A percentile compares a stretch with the other conserved stretches of the same genome.
phyloP scores from a whole-genome alignment of 352 stramenopile species.

The Thraustochytrium sp. region DNA sequence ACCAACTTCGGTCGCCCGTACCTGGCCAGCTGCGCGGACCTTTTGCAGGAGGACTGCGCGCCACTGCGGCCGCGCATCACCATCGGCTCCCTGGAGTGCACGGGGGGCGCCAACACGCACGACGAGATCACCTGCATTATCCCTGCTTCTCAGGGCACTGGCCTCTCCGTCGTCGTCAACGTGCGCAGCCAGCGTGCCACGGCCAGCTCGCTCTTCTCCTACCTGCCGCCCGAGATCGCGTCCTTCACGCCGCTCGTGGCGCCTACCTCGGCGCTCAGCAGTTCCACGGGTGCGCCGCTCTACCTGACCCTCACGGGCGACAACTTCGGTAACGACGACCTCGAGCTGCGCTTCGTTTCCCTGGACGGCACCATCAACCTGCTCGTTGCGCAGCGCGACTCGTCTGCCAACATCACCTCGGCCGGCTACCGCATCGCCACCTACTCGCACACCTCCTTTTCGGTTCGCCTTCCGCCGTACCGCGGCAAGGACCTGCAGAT shows the following conservation, averaged over 20 bases:
- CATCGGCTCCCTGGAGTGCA: neutral
- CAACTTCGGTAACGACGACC: conserved; percentile 38
- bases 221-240: neutral
- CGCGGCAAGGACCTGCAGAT: conserved; percentile 40
- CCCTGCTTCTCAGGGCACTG: neutral
- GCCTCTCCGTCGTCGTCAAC: neutral
- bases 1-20: conserved; percentile 29
- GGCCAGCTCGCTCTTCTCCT: neutral
- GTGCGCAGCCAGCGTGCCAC: neutral
- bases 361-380: neutral
- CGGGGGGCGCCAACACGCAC: conserved; percentile 4
- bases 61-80: neutral
- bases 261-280: neutral
- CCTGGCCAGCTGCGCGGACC: neutral
- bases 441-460: conserved; percentile 11
- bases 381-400: neutral
- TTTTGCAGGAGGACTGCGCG: neutral
- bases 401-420: neutral
- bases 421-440: neutral
- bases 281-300: neutral
- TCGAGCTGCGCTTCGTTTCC: neutral
- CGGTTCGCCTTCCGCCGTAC: neutral
- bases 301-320: conserved; percentile 5
- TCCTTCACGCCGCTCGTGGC: conserved; percentile 9
- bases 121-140: conserved; percentile 1